Conservation (phyloP, 805 yeast species). For the Starmerella etchellsii region DNA sequence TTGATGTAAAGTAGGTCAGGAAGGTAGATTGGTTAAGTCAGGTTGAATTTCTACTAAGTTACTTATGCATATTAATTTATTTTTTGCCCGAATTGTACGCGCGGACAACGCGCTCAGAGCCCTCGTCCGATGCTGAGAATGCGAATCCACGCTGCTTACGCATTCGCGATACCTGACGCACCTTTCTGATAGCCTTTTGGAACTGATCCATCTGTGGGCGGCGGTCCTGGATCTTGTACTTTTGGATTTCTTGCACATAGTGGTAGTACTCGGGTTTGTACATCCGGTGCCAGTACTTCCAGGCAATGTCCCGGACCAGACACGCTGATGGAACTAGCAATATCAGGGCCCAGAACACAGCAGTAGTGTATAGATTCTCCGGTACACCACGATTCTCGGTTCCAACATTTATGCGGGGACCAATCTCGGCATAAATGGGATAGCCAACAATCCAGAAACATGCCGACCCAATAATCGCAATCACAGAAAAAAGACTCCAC, state of each 20-base stretch:
- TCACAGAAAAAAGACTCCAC: conserved; percentile 87
- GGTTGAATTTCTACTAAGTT: too few species aligned
- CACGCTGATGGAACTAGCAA: conserved; percentile 68
- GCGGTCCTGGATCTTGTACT: conserved; percentile 82
- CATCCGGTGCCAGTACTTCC: conserved; percentile 91
- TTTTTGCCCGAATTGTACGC: conserved; percentile 50
- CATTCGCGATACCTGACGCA: conserved; percentile 95
- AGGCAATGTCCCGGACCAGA: conserved; percentile 70
- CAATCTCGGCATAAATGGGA: conserved; percentile 76
- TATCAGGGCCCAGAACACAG: conserved; percentile 70
- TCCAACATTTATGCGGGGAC: conserved; percentile 73
- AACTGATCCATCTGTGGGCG: conserved; percentile 94
- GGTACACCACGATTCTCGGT: conserved; percentile 73
- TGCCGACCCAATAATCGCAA: conserved; percentile 93
- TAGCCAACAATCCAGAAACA: conserved; percentile 69
- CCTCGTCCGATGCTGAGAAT: conserved; percentile 89
- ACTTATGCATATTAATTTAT: neutral
- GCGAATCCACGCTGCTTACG: conserved; percentile 98
- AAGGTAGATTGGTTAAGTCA: neutral
- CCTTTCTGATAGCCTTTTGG: conserved; percentile 93
- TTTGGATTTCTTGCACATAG: conserved; percentile 92
- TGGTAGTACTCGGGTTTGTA: conserved; percentile 87
- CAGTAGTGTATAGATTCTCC: conserved; percentile 60
- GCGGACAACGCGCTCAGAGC: conserved; percentile 79
- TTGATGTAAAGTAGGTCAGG: too few species aligned